phyloP scores from a whole-genome alignment of 192 early-diverging fungal species.

The Coemansia sp. region DNA sequence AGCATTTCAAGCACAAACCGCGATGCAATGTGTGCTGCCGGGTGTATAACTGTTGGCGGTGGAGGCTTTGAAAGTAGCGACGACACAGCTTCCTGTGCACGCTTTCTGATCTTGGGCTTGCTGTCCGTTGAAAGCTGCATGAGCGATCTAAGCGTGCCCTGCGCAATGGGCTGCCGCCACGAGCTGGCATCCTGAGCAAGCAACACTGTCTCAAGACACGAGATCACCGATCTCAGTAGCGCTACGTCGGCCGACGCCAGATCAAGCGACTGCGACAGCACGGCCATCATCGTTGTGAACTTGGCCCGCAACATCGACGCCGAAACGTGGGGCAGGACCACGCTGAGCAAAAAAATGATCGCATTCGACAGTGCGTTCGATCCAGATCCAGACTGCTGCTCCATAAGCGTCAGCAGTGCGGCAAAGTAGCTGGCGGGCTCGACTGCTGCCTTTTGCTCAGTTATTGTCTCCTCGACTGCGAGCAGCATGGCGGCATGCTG shows the following conservation, averaged over 20 bases:
- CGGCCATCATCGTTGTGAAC: slow-evolving; percentile 62
- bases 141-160: slow-evolving; percentile 71
- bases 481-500: slow-evolving; percentile 69
- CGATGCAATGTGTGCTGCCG: slow-evolving; percentile 62
- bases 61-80: slow-evolving; percentile 71
- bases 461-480: slow-evolving; percentile 78
- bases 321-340: slow-evolving; percentile 69
- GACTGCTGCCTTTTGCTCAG: slow-evolving; percentile 67
- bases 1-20: slow-evolving; percentile 66
- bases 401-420: slow-evolving; percentile 72
- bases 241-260: slow-evolving; percentile 75
- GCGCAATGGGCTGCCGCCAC: slow-evolving; percentile 70
- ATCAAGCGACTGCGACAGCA: slow-evolving; percentile 58
- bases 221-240: slow-evolving; percentile 73
- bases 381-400: slow-evolving; percentile 57
- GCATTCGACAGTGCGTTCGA: slow-evolving; percentile 59
- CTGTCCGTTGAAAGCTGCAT: slow-evolving; percentile 76
- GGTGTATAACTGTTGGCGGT: slow-evolving; percentile 68
- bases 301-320: slow-evolving; percentile 60
- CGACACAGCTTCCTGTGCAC: slow-evolving; percentile 81
- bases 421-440: slow-evolving; percentile 89
- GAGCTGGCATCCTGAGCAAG: slow-evolving; percentile 70
- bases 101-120: slow-evolving; percentile 85
- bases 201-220: slow-evolving; percentile 77
- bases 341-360: slow-evolving; percentile 77